These are phyloP conservation scores for Microbotryum lychnidis-dioicae DNA, from an alignment of 1,284 basidiomycete species.

Conservation along the genomic window DNA sequence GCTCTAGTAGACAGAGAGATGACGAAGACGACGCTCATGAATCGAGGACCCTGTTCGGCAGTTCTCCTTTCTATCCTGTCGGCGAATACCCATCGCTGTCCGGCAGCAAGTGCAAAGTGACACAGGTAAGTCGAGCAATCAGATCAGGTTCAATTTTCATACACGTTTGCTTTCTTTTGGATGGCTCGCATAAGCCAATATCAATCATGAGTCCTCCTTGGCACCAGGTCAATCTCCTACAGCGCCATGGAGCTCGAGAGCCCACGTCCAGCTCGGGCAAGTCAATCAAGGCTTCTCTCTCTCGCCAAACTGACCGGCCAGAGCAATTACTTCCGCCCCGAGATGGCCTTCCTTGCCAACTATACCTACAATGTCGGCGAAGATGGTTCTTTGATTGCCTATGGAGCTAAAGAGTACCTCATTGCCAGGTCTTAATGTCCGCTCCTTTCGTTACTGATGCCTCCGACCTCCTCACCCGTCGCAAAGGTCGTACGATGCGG, in stretches of 20 bases:
- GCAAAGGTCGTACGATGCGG: constrained; percentile 47
- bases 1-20: too few relatives aligned
- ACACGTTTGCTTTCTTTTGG: too few relatives aligned
- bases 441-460: not conserved
- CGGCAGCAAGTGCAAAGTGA: too few relatives aligned
- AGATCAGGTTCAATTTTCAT: too few relatives aligned
- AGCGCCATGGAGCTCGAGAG: constrained; percentile 72
- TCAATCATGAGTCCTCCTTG: not conserved
- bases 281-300: constrained; percentile 49
- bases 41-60: too few relatives aligned
- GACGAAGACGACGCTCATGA: too few relatives aligned
- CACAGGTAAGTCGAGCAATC: too few relatives aligned
- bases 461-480: not conserved
- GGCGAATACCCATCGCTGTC: too few relatives aligned
- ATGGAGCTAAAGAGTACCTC: not conserved
- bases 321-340: constrained; percentile 39
- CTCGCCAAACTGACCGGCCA: constrained; percentile 42
- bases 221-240: constrained; percentile 43
- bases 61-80: too few relatives aligned
- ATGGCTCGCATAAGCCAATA: too few relatives aligned
- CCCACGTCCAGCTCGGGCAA: constrained; percentile 53
- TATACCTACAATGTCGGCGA: constrained; percentile 47
- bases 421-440: too few relatives aligned
- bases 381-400: not conserved
- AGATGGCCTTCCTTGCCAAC: constrained; percentile 54